Evolutionary conservation across 192 early-diverging fungal genomes (phyloP), one percentile per base, ranked within the genome.

Genomic region (Oehlia diaphana): DNA sequence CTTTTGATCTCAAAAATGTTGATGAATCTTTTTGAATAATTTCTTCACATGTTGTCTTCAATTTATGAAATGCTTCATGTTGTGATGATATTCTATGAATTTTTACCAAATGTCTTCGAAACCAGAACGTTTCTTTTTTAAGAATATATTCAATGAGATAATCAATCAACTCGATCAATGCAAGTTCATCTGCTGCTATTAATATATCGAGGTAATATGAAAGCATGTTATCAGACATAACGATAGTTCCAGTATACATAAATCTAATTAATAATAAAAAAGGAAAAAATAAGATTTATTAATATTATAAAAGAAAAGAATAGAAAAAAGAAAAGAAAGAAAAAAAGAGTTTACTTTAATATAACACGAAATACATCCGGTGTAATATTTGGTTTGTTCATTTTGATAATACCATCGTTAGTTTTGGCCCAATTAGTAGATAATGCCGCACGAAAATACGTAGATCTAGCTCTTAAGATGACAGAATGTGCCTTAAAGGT

Each of bases 401-500:
- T 35, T 12, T 26, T 50, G 5, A 28, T 61, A 19, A 53, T 53
- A 23, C 53, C 53, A 21, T 50, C n/a, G 9, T 75, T 42, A 16
- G 21, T 31, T 61, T 75, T 75, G 3, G 44, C 61, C 74, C 74
- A 75, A 28, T 61, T 33, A 10, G 44, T 23, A 19, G 74, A 75
- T 19, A 75, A 61, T 37, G 74, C 74, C 6, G 26, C 28, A 9
- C 8, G 26, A 50, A 75, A 75, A 75, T 75, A 75, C 21, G 74
- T 4, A 9, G 49, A 75, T 31, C 74, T 50, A 8, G 74, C 58
- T 16, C 37, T 28, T 4, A 75, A 28, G 31, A 75, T 75, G 13
- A 75, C n/a, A 6, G 74, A 75, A 37, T 75, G 74, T 16, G 74
- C 74, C 23, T 75, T 62, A 47, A 75, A 75, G 4, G 28, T 63